phyloP scores from a whole-genome alignment of 331 rosid genomes.

The Saraca asoca region DNA sequence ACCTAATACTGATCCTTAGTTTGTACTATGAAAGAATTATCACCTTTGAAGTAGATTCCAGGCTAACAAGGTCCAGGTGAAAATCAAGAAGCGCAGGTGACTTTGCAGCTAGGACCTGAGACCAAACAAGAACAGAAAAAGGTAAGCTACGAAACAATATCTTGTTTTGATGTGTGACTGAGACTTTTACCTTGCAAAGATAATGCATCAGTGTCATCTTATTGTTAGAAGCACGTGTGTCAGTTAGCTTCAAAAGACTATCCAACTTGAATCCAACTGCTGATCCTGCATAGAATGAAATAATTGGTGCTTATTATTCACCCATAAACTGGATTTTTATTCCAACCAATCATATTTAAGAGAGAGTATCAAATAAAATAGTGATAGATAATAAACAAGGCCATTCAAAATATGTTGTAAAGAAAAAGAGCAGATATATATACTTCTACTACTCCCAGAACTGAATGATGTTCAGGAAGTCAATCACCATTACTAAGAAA shows the following conservation, averaged over 20 bases:
- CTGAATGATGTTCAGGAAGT: neutral
- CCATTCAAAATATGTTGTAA: slow-evolving; percentile 20
- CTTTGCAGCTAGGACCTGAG: slow-evolving; percentile 70
- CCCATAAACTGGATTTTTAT: slow-evolving; percentile 1
- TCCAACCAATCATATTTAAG: slow-evolving; percentile 27
- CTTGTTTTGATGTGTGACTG: neutral
- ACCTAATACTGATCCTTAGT: slow-evolving; percentile 17
- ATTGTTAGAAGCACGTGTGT: slow-evolving; percentile 90
- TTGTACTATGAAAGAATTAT: slow-evolving; percentile 24
- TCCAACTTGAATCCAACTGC: slow-evolving; percentile 98
- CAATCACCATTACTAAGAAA: slow-evolving; percentile 7
- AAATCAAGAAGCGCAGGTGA: slow-evolving; percentile 86
- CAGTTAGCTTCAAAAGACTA: slow-evolving; percentile 90
- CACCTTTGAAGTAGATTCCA: slow-evolving; percentile 92
- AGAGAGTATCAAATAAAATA: slow-evolving; percentile 14
- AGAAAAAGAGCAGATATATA: slow-evolving; percentile 13
- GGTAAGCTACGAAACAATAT: neutral
- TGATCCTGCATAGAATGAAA: slow-evolving; percentile 62
- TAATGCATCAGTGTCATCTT: slow-evolving; percentile 98
- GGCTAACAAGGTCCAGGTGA: slow-evolving; percentile 76
- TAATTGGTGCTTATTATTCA: slow-evolving; percentile 23
- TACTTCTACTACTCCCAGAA: slow-evolving; percentile 5
- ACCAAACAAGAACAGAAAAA: slow-evolving; percentile 8
- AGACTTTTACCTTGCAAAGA: slow-evolving; percentile 83
- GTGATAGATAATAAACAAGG: slow-evolving; percentile 12